Evolutionary conservation across 1,139 yeast genomes (phyloP), one percentile per base, ranked within the genome.

Genomic region (Suhomyces bribrorum): DNA sequence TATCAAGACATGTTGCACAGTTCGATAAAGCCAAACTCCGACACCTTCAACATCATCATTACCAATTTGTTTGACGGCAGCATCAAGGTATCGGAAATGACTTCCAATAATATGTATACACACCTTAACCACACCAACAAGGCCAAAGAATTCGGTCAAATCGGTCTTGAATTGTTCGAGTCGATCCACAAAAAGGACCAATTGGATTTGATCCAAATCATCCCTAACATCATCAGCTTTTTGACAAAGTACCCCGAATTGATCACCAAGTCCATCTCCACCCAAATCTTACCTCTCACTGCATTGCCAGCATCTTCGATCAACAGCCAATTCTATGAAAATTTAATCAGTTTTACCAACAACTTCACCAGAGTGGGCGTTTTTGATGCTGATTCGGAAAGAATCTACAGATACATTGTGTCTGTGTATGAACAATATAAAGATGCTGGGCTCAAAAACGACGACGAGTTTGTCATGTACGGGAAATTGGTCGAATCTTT

Each of bases 81-180:
- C 22, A 57, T 75, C 23, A 48, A 57, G 3, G 62, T 73, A 4
- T 37, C 54, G 4, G 38, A 45, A 15, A 26, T 43, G 17, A 12
- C 30, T 7, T 26, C 37, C 8, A 28, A 25, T n/a, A 50, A 48
- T 30, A 30, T 44, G 12, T 41, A 29, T 27, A 29, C 38, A 12
- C 32, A 31, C 26, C 25, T 29, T 13, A 29, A 33, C 12, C 28
- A 26, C 23, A 13, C 34, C 15, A 40, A 27, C 13, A 48, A 49
- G 29, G 44, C 49, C 2, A 81, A 81, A 39, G 88, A 83, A 53
- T 83, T 81, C 55, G 73, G 76, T 46, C 77, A 79, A 54, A 76
- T 84, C 41, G 84, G 85, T 0, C 56, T 78, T 38, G 86, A 82
- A 48, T 68, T 84, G 44, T 74, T 81, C 44, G 57, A 50, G 32